Evolutionary conservation across 345 rosid genomes (phyloP), one percentile per base, ranked within the genome.

Genomic region (Euphorbia lathyris): DNA sequence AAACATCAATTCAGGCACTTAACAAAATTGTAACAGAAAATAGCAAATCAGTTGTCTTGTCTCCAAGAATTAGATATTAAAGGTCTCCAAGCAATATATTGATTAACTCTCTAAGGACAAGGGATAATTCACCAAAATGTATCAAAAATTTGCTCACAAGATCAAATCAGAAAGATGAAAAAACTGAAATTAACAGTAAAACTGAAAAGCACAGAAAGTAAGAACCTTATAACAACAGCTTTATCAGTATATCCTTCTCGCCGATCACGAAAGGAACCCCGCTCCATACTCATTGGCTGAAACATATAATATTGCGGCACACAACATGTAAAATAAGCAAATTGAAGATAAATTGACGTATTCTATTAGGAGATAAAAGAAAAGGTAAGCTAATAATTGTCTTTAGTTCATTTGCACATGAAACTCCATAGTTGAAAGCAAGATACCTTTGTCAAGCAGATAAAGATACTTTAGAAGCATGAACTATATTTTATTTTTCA

Each of bases 251-350:
- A 90, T 79, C 99, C 99, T 80, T 88, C 97, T 26, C 83, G 82
- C 19, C 95, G 83, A 36, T 88, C 96, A 81, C 88, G 84, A 83
- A 90, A 95, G 63, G 99, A 90, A 76, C 74, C 84, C 64, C 97
- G 84, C 65, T 85, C 67, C 87, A 85, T 83, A 77, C 97, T 88
- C 83, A 84, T 90, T 4, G 99, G 99, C 99, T 95, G 93, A 53
- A 81, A 80, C 13, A 80, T 67, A 63, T 53, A 79, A 83, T 19
- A 56, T 13, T 83, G 79, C 80, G 80, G 13, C 63, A 68, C 50
- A 66, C 36, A 64, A 65, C 19, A 73, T 58, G 27, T 56, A 67
- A 48, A 74, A 71, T 52, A 23, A 73, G 11, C 34, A 68, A 30
- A 19, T 57, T 60, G 58, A 61, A 40, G 43, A 60, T 19, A 19